Percentiles rank a stretch among this genome's conserved stretches.
phyloP scores from a whole-genome alignment of 1,284 basidiomycete species.

The Lignosus rhinocerotis region DNA sequence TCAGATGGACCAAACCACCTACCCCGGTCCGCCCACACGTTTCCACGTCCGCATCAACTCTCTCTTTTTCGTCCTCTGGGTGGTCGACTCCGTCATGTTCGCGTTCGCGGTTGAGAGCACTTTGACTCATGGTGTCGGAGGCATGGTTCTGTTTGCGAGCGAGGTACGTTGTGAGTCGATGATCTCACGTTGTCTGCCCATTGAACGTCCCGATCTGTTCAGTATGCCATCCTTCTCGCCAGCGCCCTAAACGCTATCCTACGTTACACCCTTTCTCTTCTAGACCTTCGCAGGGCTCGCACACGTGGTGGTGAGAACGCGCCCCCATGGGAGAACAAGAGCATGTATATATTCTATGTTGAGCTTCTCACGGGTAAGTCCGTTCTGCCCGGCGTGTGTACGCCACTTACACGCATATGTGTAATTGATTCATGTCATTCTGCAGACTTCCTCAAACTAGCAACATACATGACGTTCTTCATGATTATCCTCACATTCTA shows the following conservation, averaged over 20 bases:
- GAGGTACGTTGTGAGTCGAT: slow-evolving; percentile 60
- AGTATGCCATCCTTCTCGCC: slow-evolving; percentile 92
- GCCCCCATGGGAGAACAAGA: slow-evolving; percentile 96
- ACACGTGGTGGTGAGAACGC: slow-evolving; percentile 82
- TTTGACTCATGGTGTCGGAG: slow-evolving; percentile 77
- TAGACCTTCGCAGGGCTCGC: slow-evolving; percentile 80
- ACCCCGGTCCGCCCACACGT: slow-evolving; percentile 76
- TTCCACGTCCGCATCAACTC: slow-evolving; percentile 86
- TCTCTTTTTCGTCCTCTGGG: slow-evolving; percentile 71
- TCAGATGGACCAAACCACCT: slow-evolving; percentile 95
- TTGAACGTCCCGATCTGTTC: neutral
- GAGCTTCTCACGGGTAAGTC: slow-evolving; percentile 83
- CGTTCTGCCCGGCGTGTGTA: neutral
- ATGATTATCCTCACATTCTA: slow-evolving; percentile 90
- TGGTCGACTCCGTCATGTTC: slow-evolving; percentile 74
- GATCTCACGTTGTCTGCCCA: neutral
- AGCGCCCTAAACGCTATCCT: slow-evolving; percentile 77
- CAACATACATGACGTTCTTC: slow-evolving; percentile 93
- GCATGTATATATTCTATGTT: slow-evolving; percentile 95
- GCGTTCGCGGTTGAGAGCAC: slow-evolving; percentile 79
- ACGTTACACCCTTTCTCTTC: slow-evolving; percentile 84
- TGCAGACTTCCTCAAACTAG: slow-evolving; percentile 89
- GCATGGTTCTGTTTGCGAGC: slow-evolving; percentile 93
- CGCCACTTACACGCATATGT: neutral
- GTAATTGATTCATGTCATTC: slow-evolving; percentile 8